Evolutionary conservation across 1,139 yeast species (phyloP).

Genomic region (Yamadazyma kanchanaburiensis): DNA sequence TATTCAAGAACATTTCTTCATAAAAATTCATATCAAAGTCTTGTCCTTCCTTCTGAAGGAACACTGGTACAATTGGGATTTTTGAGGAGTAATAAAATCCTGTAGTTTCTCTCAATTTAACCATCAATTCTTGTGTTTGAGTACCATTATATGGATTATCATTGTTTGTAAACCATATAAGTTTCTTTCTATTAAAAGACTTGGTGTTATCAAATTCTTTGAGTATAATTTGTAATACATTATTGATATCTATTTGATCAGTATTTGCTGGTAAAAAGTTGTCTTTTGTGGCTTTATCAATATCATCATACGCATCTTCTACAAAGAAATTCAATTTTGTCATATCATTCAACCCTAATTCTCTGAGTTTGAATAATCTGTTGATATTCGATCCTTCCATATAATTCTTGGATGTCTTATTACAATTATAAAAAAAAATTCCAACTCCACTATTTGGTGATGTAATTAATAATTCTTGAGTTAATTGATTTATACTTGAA

Average conservation of each 20-base stretch:
- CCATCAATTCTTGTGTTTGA: constrained; percentile 9
- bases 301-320: constrained; percentile 18
- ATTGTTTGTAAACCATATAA: constrained; percentile 43
- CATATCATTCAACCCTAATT: constrained; percentile 39
- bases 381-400: constrained; percentile 26
- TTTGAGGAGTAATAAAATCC: constrained; percentile 54
- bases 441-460: constrained; percentile 67
- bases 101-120: constrained; percentile 52
- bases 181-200: constrained; percentile 26
- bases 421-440: constrained; percentile 56
- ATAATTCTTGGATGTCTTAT: constrained; percentile 22
- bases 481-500: constrained; percentile 49
- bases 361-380: constrained; percentile 32
- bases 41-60: constrained; percentile 34
- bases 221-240: constrained; percentile 29
- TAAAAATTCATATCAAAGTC: constrained; percentile 52
- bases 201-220: constrained; percentile 27
- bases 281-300: constrained; percentile 10
- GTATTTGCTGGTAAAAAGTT: constrained; percentile 19
- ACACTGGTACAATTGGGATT: constrained; percentile 62
- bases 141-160: constrained; percentile 28
- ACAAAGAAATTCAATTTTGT: constrained; percentile 32
- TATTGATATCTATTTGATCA: constrained; percentile 31
- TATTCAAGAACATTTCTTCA: constrained; percentile 52
- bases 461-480: constrained; percentile 56